phyloP scores from a whole-genome alignment of 2,329 filamentous ascomycete species.

The Apiospora saccharicola region DNA sequence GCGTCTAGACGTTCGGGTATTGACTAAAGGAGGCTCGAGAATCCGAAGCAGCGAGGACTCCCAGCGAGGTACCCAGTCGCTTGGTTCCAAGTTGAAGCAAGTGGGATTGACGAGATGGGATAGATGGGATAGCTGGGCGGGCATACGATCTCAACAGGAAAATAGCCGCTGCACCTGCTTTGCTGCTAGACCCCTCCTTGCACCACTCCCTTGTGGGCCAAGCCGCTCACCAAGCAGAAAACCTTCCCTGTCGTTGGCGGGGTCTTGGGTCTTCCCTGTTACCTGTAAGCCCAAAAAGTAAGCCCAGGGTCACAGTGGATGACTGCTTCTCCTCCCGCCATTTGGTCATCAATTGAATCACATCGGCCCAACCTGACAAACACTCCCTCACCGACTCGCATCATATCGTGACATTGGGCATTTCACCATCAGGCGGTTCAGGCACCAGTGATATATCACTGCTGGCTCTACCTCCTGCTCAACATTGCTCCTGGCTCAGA shows the following conservation, averaged over 20 bases:
- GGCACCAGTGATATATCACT: background rate
- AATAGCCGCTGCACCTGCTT: conserved; percentile 1
- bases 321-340: background rate
- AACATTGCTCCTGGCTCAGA: background rate
- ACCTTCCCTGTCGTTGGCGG: background rate
- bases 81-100: background rate
- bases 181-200: background rate
- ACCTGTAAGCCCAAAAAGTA: conserved; percentile 8
- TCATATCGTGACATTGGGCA: background rate
- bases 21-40: background rate
- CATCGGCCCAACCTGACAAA: conserved; percentile 14
- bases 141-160: conserved; percentile 1
- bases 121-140: background rate
- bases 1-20: conserved; percentile 7
- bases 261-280: conserved; percentile 17
- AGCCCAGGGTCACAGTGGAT: background rate
- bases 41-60: background rate
- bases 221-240: background rate
- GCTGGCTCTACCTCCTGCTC: background rate
- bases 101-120: background rate
- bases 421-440: background rate
- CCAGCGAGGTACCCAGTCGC: background rate
- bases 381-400: conserved; percentile 11
- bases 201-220: background rate
- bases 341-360: background rate